Percentiles rank a stretch among this genome's conserved stretches.
phyloP scores from a whole-genome alignment of 2,329 filamentous ascomycete species.

The Fusarium cicatricum region DNA sequence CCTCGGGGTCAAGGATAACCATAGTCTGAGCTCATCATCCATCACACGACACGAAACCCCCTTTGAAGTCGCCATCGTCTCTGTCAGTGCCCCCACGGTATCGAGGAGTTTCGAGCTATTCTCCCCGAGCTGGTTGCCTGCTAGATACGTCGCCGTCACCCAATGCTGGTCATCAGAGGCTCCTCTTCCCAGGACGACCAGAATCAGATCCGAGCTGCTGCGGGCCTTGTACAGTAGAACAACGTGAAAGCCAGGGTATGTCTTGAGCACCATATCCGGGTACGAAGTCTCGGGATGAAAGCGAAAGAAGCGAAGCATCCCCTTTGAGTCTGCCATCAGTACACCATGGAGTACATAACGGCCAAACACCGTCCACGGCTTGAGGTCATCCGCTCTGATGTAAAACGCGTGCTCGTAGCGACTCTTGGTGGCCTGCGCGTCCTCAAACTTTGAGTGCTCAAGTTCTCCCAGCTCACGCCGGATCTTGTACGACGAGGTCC shows the following conservation, averaged over 20 bases:
- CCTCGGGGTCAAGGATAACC: not conserved
- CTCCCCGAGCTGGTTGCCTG: not conserved
- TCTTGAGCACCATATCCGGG: slow-evolving; percentile 5
- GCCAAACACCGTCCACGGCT: slow-evolving; percentile 1
- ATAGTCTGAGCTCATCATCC: not conserved
- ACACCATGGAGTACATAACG: not conserved
- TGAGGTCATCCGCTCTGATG: not conserved
- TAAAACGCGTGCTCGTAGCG: slow-evolving; percentile 6
- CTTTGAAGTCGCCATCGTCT: not conserved
- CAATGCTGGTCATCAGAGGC: not conserved
- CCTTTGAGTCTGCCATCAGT: not conserved
- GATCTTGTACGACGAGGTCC: slow-evolving; percentile 7
- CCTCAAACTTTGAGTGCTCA: not conserved
- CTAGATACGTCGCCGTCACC: not conserved
- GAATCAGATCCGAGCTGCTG: not conserved
- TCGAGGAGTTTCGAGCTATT: slow-evolving; percentile 4
- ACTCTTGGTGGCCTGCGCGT: not conserved
- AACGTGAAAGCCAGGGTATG: not conserved
- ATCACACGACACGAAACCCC: not conserved
- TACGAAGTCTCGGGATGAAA: not conserved
- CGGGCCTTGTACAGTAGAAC: not conserved
- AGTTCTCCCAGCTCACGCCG: not conserved
- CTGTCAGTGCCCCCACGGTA: not conserved
- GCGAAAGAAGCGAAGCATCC: slow-evolving; percentile 6
- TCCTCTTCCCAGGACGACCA: not conserved